Evolutionary conservation across 2,329 filamentous ascomycete genomes (phyloP).

Genomic region (Hirsutella minnesotensis): DNA sequence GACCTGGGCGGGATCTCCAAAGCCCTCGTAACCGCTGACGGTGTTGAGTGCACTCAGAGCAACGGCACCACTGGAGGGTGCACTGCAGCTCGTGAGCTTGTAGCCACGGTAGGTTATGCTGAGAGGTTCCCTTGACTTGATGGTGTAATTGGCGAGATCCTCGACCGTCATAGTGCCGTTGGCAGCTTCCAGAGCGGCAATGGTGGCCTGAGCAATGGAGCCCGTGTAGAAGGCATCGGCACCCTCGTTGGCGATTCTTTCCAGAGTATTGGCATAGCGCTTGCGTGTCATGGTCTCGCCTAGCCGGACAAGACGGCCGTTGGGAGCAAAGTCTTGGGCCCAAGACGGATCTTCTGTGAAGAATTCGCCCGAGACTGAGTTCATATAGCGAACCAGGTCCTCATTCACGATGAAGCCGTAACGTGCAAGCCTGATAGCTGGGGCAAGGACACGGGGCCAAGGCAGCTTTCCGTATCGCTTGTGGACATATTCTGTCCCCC

Average conservation of each 20-base stretch:
- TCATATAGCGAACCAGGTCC: slow-evolving; percentile 63
- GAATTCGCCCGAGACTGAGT: slow-evolving; percentile 41
- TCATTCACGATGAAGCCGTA: slow-evolving; percentile 59
- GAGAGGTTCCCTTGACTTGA: slow-evolving; percentile 49
- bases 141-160: slow-evolving; percentile 61
- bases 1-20: slow-evolving; percentile 41
- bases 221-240: slow-evolving; percentile 60
- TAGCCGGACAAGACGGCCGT: slow-evolving; percentile 50
- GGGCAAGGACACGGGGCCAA: slow-evolving; percentile 56
- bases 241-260: slow-evolving; percentile 54
- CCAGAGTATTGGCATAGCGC: slow-evolving; percentile 62
- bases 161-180: slow-evolving; percentile 69
- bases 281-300: slow-evolving; percentile 67
- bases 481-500: slow-evolving; percentile 65
- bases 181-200: slow-evolving; percentile 47
- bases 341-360: slow-evolving; percentile 60
- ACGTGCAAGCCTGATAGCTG: slow-evolving; percentile 60
- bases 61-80: slow-evolving; percentile 64
- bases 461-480: slow-evolving; percentile 49
- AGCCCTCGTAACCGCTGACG: slow-evolving; percentile 55
- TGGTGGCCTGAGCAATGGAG: slow-evolving; percentile 55
- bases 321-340: slow-evolving; percentile 76
- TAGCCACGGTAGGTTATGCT: slow-evolving; percentile 57
- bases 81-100: slow-evolving; percentile 53
- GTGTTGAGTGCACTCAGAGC: slow-evolving; percentile 64